Percentiles rank a stretch among this genome's conserved stretches.
phyloP scores from a whole-genome alignment of 1,284 basidiomycete genomes.

The Ceratobasidium sp. region DNA sequence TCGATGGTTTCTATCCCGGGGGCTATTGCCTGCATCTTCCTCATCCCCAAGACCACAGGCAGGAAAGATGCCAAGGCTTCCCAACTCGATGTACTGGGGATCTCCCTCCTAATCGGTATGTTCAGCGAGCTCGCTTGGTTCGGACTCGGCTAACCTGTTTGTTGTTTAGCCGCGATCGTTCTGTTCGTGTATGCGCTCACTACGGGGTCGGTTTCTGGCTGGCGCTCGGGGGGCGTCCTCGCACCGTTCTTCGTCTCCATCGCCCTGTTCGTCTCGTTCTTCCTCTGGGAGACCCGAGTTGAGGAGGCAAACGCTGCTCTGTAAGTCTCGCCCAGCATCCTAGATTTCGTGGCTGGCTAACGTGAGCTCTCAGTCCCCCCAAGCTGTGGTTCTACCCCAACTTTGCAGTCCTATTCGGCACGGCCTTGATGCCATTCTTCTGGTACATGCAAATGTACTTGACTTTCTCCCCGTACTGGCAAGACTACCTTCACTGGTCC shows the following conservation, averaged over 20 bases:
- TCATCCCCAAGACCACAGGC: constrained; percentile 53
- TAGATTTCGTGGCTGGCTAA: not conserved
- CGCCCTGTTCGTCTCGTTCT: constrained; percentile 56
- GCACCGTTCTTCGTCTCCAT: constrained; percentile 60
- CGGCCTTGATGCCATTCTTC: constrained; percentile 57
- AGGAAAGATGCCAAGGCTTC: constrained; percentile 50
- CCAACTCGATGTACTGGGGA: constrained; percentile 54
- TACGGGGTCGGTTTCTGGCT: constrained; percentile 60
- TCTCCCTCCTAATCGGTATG: constrained; percentile 54
- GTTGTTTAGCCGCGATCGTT: constrained; percentile 53
- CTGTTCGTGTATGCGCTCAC: constrained; percentile 64
- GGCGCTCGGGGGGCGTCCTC: constrained; percentile 59
- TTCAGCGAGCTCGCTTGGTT: not conserved
- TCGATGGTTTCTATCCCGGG: constrained; percentile 58
- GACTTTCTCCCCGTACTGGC: constrained; percentile 41
- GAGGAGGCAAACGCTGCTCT: constrained; percentile 57
- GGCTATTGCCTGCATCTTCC: constrained; percentile 54
- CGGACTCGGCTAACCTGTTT: not conserved
- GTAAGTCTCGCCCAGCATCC: constrained; percentile 50
- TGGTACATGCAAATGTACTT: constrained; percentile 53
- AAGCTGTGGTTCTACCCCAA: constrained; percentile 58
- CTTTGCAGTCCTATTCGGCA: constrained; percentile 56
- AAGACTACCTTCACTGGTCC: constrained; percentile 43
- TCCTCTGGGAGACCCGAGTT: constrained; percentile 58
- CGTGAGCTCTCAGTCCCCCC: constrained; percentile 54